Evolutionary conservation across 805 yeast species (phyloP).

Genomic region (Ogataea sp.): DNA sequence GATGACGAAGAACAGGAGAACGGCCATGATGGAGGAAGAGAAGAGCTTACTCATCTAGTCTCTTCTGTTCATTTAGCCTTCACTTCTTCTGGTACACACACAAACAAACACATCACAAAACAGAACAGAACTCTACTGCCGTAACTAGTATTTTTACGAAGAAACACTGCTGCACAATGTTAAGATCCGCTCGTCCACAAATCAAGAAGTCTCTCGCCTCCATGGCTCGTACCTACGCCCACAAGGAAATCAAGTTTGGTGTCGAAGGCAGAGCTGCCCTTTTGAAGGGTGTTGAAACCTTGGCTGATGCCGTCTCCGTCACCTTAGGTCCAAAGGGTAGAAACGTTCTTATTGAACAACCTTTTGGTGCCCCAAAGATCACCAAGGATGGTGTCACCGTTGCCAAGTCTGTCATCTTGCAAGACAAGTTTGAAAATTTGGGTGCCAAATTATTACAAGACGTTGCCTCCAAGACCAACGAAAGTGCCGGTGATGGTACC

Average conservation of each 20-base stretch:
- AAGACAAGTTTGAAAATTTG: conserved; percentile 91
- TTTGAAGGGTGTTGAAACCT: conserved; percentile 85
- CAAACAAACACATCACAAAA: too few species aligned
- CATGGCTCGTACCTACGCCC: conserved; percentile 47
- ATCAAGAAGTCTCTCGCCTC: conserved; percentile 30
- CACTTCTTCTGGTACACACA: too few species aligned
- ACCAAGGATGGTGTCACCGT: conserved; percentile 99
- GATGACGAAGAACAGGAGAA: too few species aligned
- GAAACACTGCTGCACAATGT: conserved; percentile 23
- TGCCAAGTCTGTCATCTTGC: conserved; percentile 73
- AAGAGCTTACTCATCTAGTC: too few species aligned
- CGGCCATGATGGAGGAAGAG: too few species aligned
- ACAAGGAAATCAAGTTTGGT: conserved; percentile 94
- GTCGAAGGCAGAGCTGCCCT: conserved; percentile 96
- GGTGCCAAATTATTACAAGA: conserved; percentile 95
- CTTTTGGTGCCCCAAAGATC: conserved; percentile 94
- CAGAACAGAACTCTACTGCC: too few species aligned
- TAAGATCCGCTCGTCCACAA: conserved; percentile 40
- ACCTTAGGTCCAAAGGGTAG: conserved; percentile 98
- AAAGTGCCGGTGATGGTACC: conserved; percentile 98
- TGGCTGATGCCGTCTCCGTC: conserved; percentile 94
- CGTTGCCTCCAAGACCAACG: conserved; percentile 95
- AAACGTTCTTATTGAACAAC: conserved; percentile 93
- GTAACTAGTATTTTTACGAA: background rate
- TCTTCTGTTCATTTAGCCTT: too few species aligned